phyloP scores from a whole-genome alignment of 768 basidiomycete species.

The Tephrocybe rancida region DNA sequence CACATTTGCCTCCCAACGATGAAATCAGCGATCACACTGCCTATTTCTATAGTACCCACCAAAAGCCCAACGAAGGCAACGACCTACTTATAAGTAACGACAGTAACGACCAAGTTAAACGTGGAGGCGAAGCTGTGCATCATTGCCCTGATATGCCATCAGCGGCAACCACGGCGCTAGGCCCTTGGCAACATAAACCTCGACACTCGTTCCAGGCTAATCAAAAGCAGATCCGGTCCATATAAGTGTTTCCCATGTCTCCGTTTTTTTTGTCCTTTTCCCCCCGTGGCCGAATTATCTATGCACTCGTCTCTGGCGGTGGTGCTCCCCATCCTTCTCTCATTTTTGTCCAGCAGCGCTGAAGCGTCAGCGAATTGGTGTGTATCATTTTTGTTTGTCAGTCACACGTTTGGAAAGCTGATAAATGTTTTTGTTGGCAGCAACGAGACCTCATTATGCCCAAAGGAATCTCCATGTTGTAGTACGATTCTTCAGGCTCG shows the following conservation, averaged over 20 bases:
- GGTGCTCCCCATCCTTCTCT: conserved; percentile 13
- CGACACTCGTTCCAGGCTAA: conserved; percentile 12
- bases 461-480: conserved; percentile 50
- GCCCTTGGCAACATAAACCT: conserved; percentile 8
- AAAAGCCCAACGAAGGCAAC: no score
- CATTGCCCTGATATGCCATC: neutral
- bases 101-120: no score
- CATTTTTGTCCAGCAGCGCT: conserved; percentile 10
- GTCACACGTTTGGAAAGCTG: no score
- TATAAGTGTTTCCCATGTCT: conserved; percentile 1
- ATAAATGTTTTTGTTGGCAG: conserved; percentile 24
- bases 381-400: neutral
- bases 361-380: conserved; percentile 15
- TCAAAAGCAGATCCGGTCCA: conserved; percentile 11
- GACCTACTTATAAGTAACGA: no score
- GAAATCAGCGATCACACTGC: no score
- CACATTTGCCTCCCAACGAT: no score
- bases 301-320: conserved; percentile 15
- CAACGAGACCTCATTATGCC: conserved; percentile 46
- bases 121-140: conserved; percentile 4
- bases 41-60: no score
- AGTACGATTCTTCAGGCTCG: conserved; percentile 35
- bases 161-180: conserved; percentile 3
- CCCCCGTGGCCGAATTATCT: neutral
- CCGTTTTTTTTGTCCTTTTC: conserved; percentile 2